phyloP scores from a whole-genome alignment of 2,329 filamentous ascomycete species.

The Amphichorda felina region DNA sequence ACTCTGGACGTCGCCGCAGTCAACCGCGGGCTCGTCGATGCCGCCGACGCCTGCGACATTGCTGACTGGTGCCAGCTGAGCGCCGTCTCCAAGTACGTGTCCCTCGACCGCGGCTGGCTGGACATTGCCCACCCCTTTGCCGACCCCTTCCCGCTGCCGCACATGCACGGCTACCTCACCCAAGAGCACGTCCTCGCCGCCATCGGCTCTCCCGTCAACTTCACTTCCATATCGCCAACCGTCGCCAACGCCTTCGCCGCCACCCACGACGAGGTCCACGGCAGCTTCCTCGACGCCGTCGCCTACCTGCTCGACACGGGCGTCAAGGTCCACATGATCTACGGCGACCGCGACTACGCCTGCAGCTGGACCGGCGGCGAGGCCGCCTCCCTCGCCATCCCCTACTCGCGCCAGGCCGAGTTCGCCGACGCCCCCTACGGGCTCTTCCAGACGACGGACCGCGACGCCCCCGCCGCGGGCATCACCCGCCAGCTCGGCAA shows the following conservation, averaged over 20 bases:
- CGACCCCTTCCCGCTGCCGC: conserved; percentile 53
- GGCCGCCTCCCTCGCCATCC: conserved; percentile 51
- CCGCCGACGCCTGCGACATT: conserved; percentile 27
- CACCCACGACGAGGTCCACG: conserved; percentile 45
- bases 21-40: conserved; percentile 15
- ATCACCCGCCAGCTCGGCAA: conserved; percentile 67
- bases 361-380: conserved; percentile 49
- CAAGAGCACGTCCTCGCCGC: conserved; percentile 40
- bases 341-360: conserved; percentile 41
- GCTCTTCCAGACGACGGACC: conserved; percentile 51
- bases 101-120: conserved; percentile 38
- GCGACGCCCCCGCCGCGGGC: conserved; percentile 39
- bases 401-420: conserved; percentile 29
- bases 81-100: conserved; percentile 42
- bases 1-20: conserved; percentile 37
- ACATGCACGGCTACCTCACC: conserved; percentile 51
- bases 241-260: conserved; percentile 42
- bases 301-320: conserved; percentile 48
- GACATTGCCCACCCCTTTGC: conserved; percentile 43
- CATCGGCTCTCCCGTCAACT: conserved; percentile 51
- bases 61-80: conserved; percentile 38
- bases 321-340: conserved; percentile 60
- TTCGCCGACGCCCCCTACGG: conserved; percentile 56
- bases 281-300: conserved; percentile 35
- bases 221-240: conserved; percentile 29